Percentiles rank a stretch among this genome's conserved stretches.
These are phyloP conservation scores for Aureobasidium sp. DNA, from an alignment of 2,329 filamentous ascomycete genomes.

Conservation along the genomic window DNA sequence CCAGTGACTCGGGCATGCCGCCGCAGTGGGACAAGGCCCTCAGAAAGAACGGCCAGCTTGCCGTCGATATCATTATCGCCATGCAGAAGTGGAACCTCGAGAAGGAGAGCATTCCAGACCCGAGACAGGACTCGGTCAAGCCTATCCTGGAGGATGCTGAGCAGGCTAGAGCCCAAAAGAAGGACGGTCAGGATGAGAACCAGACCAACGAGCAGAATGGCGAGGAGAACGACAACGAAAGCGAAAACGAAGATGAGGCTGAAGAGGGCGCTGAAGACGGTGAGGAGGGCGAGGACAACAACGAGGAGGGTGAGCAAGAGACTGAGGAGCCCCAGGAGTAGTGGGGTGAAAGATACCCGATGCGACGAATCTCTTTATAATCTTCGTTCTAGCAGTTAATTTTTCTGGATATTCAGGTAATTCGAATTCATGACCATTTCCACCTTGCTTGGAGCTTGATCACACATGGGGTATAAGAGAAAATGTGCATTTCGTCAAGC, in stretches of 20 bases:
- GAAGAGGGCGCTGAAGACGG: slow-evolving; percentile 18
- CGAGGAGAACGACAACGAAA: slow-evolving; percentile 3
- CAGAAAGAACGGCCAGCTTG: slow-evolving; percentile 48
- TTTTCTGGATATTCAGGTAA: slow-evolving; percentile 9
- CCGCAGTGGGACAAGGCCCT: slow-evolving; percentile 49
- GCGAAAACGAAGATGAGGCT: slow-evolving; percentile 19
- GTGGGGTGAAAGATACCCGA: not conserved
- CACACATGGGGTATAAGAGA: not conserved
- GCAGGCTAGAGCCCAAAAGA: slow-evolving; percentile 20
- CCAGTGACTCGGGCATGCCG: slow-evolving; percentile 42
- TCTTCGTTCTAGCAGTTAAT: not conserved
- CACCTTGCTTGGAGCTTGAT: not conserved
- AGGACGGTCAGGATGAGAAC: slow-evolving; percentile 19
- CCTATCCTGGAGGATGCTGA: slow-evolving; percentile 31
- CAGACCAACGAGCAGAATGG: not conserved
- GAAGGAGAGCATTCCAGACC: slow-evolving; percentile 43
- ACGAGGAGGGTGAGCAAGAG: slow-evolving; percentile 8
- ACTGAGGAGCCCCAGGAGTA: slow-evolving; percentile 8
- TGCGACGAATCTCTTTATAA: slow-evolving; percentile 9
- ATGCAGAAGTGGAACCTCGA: slow-evolving; percentile 50
- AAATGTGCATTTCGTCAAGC: not conserved
- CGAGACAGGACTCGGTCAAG: slow-evolving; percentile 38
- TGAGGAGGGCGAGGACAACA: slow-evolving; percentile 10
- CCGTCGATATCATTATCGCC: slow-evolving; percentile 47
- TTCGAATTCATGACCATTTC: not conserved